A percentile compares a stretch with the other conserved stretches of the same genome.
Evolutionary conservation across 371 early-diverging fungal genomes (phyloP).

Genomic region (Mortierella sp.): DNA sequence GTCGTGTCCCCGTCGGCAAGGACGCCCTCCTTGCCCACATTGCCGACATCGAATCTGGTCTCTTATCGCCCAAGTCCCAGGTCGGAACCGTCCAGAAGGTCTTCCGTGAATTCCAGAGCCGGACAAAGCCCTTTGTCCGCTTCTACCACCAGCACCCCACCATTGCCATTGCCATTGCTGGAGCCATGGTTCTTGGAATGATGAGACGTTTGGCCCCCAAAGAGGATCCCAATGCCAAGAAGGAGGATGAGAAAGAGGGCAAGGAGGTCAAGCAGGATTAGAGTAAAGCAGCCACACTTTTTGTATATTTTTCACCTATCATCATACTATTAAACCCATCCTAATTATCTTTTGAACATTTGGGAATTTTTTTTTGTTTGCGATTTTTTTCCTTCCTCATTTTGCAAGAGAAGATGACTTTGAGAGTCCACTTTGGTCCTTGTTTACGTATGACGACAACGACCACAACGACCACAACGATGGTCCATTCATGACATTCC

Average conservation of each 20-base stretch:
- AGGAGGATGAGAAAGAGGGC: slow-evolving; percentile 16
- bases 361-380: too few relatives aligned
- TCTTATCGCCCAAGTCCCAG: slow-evolving; percentile 42
- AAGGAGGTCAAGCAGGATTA: slow-evolving; percentile 42
- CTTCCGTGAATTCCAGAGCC: slow-evolving; percentile 25
- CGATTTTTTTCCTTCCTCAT: too few relatives aligned
- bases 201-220: slow-evolving; percentile 23
- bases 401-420: too few relatives aligned
- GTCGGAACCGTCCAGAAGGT: slow-evolving; percentile 30
- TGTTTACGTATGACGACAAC: too few relatives aligned
- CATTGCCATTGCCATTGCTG: slow-evolving; percentile 26
- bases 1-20: slow-evolving; percentile 23
- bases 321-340: not conserved
- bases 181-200: slow-evolving; percentile 29
- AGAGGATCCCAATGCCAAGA: slow-evolving; percentile 13
- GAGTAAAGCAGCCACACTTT: not conserved
- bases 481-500: too few relatives aligned
- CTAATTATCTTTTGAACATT: not conserved
- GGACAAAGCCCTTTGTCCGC: not conserved
- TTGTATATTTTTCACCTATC: not conserved
- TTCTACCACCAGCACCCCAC: slow-evolving; percentile 28
- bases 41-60: slow-evolving; percentile 30
- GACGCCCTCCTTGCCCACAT: slow-evolving; percentile 36
- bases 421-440: too few relatives aligned
- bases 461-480: too few relatives aligned